Evolutionary conservation across 192 early-diverging fungal species (phyloP).

Genomic region (Nowakowskiella sp.): DNA sequence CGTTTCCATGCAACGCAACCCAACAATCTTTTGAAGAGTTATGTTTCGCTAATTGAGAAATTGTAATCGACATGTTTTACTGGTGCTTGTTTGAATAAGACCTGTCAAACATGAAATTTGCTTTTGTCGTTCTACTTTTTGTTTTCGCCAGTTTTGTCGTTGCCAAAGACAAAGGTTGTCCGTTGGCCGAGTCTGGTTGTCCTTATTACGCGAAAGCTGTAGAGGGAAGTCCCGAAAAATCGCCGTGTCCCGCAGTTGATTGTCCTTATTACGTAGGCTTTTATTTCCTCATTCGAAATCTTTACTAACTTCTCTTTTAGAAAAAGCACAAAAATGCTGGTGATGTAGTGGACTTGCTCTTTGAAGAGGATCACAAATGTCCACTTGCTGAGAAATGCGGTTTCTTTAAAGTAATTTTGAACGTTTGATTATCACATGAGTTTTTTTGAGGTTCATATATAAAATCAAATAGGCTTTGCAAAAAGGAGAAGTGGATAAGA

Average conservation of each 20-base stretch:
- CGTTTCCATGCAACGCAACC: conserved; percentile 28
- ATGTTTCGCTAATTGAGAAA: conserved; percentile 29
- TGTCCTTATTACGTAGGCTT: not conserved
- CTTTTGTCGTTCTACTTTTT: too few species aligned
- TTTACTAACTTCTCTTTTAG: not conserved
- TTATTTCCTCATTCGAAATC: not conserved
- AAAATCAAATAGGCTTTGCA: not conserved
- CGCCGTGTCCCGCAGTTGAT: not conserved
- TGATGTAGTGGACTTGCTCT: not conserved
- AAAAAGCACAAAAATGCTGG: not conserved
- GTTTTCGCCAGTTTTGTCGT: too few species aligned
- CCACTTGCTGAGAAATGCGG: not conserved
- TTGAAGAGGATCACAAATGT: not conserved
- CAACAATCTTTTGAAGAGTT: conserved; percentile 35
- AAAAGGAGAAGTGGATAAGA: not conserved
- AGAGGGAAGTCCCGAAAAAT: not conserved
- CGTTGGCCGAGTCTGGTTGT: not conserved
- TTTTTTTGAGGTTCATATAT: not conserved
- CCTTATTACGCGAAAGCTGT: not conserved
- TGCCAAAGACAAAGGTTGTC: too few species aligned
- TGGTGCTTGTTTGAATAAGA: too few species aligned
- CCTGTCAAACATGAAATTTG: too few species aligned
- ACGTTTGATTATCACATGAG: not conserved
- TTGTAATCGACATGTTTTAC: too few species aligned
- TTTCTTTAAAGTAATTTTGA: not conserved